phyloP scores from a whole-genome alignment of 108 stramenopile species.

The Nannochloropsis granulata region DNA sequence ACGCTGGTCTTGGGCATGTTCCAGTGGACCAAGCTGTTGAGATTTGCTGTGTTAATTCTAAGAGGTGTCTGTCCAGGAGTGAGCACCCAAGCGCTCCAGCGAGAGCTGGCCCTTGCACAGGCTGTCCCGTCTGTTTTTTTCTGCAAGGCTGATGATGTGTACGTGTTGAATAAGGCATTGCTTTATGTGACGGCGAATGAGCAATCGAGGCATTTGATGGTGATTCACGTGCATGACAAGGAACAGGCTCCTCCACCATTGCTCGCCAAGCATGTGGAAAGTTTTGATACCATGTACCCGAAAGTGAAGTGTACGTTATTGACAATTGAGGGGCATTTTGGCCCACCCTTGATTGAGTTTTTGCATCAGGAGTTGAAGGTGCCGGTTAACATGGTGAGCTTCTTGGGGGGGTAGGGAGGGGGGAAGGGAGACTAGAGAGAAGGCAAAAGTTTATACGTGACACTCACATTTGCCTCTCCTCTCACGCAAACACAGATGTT shows the following conservation, averaged over 20 bases:
- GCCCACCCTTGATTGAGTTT: conserved; percentile 38
- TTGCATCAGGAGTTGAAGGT: neutral
- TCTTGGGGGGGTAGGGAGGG: neutral
- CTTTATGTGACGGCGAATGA: conserved; percentile 43
- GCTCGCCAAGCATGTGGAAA: conserved; percentile 26
- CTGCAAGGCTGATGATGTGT: conserved; percentile 46
- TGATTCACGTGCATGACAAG: conserved; percentile 46
- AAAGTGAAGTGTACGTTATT: conserved; percentile 42
- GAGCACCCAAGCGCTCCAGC: conserved; percentile 18
- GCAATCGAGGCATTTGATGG: conserved; percentile 13
- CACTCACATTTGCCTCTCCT: conserved; percentile 1
- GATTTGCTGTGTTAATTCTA: conserved; percentile 1
- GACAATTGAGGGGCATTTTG: conserved; percentile 38
- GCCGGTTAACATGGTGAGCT: neutral
- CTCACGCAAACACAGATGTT: conserved; percentile 47
- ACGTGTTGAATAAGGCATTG: conserved; percentile 51
- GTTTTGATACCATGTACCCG: conserved; percentile 49
- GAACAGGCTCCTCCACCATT: conserved; percentile 30
- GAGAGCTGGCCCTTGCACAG: conserved; percentile 18
- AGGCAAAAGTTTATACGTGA: neutral
- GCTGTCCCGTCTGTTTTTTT: conserved; percentile 46
- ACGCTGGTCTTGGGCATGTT: conserved; percentile 43
- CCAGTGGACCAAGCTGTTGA: conserved; percentile 37
- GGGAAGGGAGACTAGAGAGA: neutral
- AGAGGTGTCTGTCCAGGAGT: conserved; percentile 4